phyloP scores from a whole-genome alignment of 495 filamentous ascomycete species.

The Penicillium verhagenii region DNA sequence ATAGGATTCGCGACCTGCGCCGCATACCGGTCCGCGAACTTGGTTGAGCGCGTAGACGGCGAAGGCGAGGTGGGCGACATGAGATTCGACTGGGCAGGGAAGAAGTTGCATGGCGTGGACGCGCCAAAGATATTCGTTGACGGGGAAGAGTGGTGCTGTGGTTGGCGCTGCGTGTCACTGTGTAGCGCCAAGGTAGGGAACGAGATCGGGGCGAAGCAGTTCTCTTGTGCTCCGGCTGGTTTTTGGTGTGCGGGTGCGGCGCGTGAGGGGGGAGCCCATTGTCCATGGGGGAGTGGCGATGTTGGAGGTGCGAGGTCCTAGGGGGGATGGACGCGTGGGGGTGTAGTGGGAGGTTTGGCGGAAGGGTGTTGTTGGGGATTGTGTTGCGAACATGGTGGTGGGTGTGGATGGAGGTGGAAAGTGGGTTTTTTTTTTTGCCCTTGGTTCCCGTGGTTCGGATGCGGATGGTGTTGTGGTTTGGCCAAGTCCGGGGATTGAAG shows the following conservation, averaged over 20 bases:
- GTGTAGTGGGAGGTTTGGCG: constrained; percentile 43
- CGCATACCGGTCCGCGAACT: constrained; percentile 32
- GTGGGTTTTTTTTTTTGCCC: constrained; percentile 7
- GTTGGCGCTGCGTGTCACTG: constrained; percentile 6
- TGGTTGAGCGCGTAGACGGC: constrained; percentile 11
- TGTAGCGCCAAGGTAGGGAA: constrained; percentile 19
- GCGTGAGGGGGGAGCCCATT: constrained; percentile 20
- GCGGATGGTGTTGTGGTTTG: constrained; percentile 21
- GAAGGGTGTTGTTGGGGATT: constrained; percentile 38
- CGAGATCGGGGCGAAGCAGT: constrained; percentile 7
- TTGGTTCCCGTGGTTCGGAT: constrained; percentile 24
- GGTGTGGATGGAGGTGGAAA: no score
- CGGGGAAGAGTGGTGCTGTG: constrained; percentile 5
- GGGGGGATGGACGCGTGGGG: constrained; percentile 52
- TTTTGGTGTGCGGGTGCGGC: constrained; percentile 12
- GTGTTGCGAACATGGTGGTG: constrained; percentile 33
- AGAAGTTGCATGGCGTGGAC: not conserved
- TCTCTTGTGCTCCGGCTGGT: constrained; percentile 7
- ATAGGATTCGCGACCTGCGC: constrained; percentile 30
- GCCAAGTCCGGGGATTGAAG: constrained; percentile 8
- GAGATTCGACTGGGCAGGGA: not conserved
- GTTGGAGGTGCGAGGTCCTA: constrained; percentile 35
- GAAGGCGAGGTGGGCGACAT: constrained; percentile 17
- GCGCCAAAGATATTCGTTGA: constrained; percentile 10
- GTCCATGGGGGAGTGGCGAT: constrained; percentile 30